Percentiles rank a stretch among this genome's conserved stretches.
Evolutionary conservation across 2,329 filamentous ascomycete species (phyloP).

Genomic region (Gaeumannomyces tritici): DNA sequence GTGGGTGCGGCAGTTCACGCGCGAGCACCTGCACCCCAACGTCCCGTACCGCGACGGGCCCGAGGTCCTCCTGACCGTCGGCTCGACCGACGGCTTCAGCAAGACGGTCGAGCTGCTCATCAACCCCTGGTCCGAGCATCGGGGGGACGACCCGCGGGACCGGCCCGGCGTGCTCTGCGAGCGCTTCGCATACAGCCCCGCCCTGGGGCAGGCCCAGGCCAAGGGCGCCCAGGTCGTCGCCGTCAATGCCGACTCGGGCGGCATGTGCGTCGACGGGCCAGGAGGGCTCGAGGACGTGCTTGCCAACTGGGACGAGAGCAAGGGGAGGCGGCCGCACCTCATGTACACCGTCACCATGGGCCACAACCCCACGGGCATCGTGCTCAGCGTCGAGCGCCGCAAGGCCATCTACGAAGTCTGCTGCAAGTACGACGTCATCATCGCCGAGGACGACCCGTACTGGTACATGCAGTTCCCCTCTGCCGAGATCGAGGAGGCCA

Average conservation of each 20-base stretch:
- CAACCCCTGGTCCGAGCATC: slow-evolving; percentile 59
- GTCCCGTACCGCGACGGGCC: slow-evolving; percentile 69
- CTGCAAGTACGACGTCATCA: slow-evolving; percentile 78
- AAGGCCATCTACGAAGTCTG: slow-evolving; percentile 74
- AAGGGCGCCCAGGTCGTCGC: slow-evolving; percentile 64
- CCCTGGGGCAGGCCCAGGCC: slow-evolving; percentile 57
- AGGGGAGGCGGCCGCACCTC: slow-evolving; percentile 69
- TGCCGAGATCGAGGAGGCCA: slow-evolving; percentile 42
- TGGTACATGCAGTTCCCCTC: slow-evolving; percentile 90
- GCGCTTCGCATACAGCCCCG: slow-evolving; percentile 71
- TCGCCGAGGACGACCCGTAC: slow-evolving; percentile 91
- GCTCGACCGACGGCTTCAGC: slow-evolving; percentile 75
- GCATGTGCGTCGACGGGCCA: slow-evolving; percentile 65
- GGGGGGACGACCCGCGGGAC: slow-evolving; percentile 55
- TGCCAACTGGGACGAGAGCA: slow-evolving; percentile 68
- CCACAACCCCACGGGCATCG: slow-evolving; percentile 78
- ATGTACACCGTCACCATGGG: slow-evolving; percentile 89
- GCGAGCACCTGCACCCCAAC: slow-evolving; percentile 68
- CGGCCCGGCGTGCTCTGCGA: slow-evolving; percentile 74
- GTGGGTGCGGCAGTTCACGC: slow-evolving; percentile 71
- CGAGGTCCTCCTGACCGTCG: slow-evolving; percentile 70
- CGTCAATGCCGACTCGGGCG: slow-evolving; percentile 67
- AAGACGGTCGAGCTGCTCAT: slow-evolving; percentile 70
- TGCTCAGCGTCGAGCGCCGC: slow-evolving; percentile 62
- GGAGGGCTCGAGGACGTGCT: slow-evolving; percentile 71